Evolutionary conservation across 2,329 filamentous ascomycete species (phyloP).

Genomic region (Onygena corvina): DNA sequence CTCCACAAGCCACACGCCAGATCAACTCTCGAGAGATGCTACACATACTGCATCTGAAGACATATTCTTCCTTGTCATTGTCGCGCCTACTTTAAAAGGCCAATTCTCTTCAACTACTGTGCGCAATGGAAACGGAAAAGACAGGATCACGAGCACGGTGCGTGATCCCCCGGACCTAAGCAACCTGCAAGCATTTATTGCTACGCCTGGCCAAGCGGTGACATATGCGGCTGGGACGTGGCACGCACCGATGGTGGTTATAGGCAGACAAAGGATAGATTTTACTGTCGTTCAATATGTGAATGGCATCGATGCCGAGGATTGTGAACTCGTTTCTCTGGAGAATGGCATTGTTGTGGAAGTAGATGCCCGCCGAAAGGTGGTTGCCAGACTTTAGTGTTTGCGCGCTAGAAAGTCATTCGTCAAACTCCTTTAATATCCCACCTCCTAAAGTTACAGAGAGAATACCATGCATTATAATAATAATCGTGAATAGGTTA

Average conservation of each 20-base stretch:
- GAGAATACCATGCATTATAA: too few relatives aligned
- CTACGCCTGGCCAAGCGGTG: slow-evolving; percentile 65
- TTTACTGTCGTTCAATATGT: slow-evolving; percentile 85
- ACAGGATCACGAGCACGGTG: slow-evolving; percentile 26
- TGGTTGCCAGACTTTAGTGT: neutral
- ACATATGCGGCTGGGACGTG: slow-evolving; percentile 86
- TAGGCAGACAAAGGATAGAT: slow-evolving; percentile 59
- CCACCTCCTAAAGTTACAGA: too few relatives aligned
- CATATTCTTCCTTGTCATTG: slow-evolving; percentile 63
- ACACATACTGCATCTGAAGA: slow-evolving; percentile 18
- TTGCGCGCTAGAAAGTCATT: neutral
- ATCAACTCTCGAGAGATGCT: slow-evolving; percentile 5
- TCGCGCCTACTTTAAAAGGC: slow-evolving; percentile 60
- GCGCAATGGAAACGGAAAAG: neutral
- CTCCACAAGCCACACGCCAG: slow-evolving; percentile 24
- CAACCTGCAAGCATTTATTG: slow-evolving; percentile 64
- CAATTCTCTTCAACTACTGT: slow-evolving; percentile 26
- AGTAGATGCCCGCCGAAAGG: neutral
- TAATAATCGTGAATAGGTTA: too few relatives aligned
- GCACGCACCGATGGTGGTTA: slow-evolving; percentile 92
- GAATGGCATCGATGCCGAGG: slow-evolving; percentile 69
- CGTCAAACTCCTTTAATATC: too few relatives aligned
- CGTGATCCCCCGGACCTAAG: slow-evolving; percentile 56
- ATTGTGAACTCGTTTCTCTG: slow-evolving; percentile 67
- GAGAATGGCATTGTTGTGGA: slow-evolving; percentile 19